Base-by-base conservation (phyloP, 1,284 basidiomycete genomes). In the Trametes pubescens region DNA sequence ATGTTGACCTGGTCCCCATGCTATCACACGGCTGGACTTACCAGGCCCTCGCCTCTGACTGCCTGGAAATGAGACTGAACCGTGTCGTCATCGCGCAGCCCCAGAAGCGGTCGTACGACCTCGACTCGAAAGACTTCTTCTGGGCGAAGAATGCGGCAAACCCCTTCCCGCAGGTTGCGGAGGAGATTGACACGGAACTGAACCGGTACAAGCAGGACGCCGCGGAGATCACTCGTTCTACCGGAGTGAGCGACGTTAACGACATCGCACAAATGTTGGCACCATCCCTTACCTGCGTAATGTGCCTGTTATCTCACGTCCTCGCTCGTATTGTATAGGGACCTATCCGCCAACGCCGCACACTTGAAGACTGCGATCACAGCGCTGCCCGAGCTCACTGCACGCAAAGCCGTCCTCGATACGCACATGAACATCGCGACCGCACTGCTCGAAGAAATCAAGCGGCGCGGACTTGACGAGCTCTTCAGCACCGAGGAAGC, bases 341-440 rank as follows among this genome's bases (percentile, higher is more conserved):
- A 99, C 74, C 84, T 98, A n/a, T 91, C 95, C 1, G 91, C 94
- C 24, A 99, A 99, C 76, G 96, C 98, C 7, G 86, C 95, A 9
- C 93, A 99, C 77, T 83, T 99, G 59, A 99, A 99, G 80, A 96
- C 95, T 0, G 98, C 98, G 3, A 98, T 99, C 75, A 99, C 97
- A 0, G 95, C 96, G 62, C 83, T 99, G n/a, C 98, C 98, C 1
- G 97, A 99, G 76, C 82, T 99, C 49, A 99, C 97, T 3, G 96
- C 97, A 21, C 87, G 98, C 49, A 99, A 99, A 73, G 91, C 95
- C 51, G 97, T 94, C 1, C 86, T 99, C 38, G 98, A 99, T 76
- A 96, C 97, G 0, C 97, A 99, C 70, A 99, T 99, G 96, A 99
- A 99, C 79, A 98, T 99, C 61, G 98, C 98, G 37, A 99, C 97